A percentile compares a stretch with the other conserved stretches of the same genome.
Evolutionary conservation across 1,284 basidiomycete species (phyloP).

Genomic region (Entoloma clypeatum): DNA sequence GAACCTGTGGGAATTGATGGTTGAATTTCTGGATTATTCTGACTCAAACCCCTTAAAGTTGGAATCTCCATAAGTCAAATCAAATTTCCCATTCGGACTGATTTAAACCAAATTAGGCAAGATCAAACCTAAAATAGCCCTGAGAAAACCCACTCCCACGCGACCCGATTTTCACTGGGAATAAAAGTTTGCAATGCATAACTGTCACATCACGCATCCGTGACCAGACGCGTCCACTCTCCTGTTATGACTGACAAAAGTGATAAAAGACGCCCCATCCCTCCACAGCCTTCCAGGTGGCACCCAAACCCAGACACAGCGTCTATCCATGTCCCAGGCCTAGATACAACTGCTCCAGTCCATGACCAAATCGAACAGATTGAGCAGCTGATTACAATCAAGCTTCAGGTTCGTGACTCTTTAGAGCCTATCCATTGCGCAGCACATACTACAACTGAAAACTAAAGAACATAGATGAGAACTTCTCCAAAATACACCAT

Average conservation of each 20-base stretch:
- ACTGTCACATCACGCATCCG: conserved; percentile 6
- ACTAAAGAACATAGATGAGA: conserved; percentile 87
- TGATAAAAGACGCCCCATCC: conserved; percentile 31
- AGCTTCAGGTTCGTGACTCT: conserved; percentile 57
- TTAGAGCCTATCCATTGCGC: neutral
- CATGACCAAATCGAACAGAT: conserved; percentile 91
- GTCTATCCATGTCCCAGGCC: conserved; percentile 67
- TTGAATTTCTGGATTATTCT: no score
- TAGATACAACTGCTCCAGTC: conserved; percentile 71
- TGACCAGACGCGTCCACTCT: conserved; percentile 16
- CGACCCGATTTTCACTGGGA: no score
- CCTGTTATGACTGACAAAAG: conserved; percentile 23
- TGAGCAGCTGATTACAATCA: conserved; percentile 91
- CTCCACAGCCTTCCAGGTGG: conserved; percentile 58
- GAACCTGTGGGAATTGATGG: no score
- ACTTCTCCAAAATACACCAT: conserved; percentile 88
- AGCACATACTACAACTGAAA: conserved; percentile 6
- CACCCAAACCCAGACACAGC: conserved; percentile 58
- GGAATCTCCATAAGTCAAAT: no score
- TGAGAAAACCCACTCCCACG: no score
- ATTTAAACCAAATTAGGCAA: no score
- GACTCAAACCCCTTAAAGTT: no score
- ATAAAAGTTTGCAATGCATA: no score
- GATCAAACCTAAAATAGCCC: no score
- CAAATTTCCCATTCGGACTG: no score